Evolutionary conservation across 2,329 filamentous ascomycete genomes (phyloP).

Genomic region (Alternaria incomplexa): DNA sequence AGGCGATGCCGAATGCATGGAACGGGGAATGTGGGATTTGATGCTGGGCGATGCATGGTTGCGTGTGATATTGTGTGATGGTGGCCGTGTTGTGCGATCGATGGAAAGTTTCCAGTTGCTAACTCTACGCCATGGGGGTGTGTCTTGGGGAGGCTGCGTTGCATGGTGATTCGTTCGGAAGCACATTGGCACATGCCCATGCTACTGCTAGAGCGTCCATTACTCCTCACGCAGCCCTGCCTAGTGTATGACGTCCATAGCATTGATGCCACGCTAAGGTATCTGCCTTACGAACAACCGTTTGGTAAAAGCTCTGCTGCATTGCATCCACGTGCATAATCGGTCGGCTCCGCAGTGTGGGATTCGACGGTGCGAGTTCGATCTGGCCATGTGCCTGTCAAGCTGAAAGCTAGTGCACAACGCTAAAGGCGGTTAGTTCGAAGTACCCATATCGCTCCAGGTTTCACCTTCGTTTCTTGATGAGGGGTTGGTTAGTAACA

Average conservation of each 20-base stretch:
- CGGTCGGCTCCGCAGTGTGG: slow-evolving; percentile 5
- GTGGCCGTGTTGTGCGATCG: neutral
- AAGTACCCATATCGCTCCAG: neutral
- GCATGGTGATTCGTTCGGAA: neutral
- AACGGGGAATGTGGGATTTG: neutral
- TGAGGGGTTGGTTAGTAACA: neutral
- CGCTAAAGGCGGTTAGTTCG: neutral
- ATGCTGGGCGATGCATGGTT: neutral
- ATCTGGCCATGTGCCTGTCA: neutral
- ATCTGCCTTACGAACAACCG: neutral
- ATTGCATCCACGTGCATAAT: neutral
- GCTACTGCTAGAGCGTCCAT: neutral
- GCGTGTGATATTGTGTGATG: neutral
- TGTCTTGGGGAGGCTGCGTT: neutral
- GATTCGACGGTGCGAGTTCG: slow-evolving; percentile 1
- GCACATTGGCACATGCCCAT: neutral
- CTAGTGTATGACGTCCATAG: neutral
- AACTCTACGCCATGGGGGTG: neutral
- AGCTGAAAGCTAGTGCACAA: neutral
- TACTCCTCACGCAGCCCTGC: neutral
- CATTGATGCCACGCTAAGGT: neutral
- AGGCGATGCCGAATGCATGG: slow-evolving; percentile 3
- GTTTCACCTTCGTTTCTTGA: neutral
- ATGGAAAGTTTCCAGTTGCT: neutral
- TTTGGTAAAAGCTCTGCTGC: neutral